These are phyloP conservation scores for Vitis rotundifolia DNA, from an alignment of 164 flowering plant genomes.

Conservation along the genomic window DNA sequence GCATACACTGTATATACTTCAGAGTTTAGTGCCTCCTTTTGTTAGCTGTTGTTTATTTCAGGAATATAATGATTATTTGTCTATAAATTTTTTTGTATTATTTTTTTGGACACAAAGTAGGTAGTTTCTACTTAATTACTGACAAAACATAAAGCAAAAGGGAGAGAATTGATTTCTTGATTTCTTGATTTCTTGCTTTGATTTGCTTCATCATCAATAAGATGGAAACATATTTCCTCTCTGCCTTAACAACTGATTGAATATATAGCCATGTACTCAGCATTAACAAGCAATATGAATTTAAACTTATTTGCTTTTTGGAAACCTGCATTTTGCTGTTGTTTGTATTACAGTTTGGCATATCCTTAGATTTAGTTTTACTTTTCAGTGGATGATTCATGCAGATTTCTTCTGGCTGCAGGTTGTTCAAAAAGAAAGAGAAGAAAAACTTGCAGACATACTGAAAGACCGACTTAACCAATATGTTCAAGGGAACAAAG, in stretches of 20 bases:
- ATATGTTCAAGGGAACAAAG: slow-evolving; percentile 82
- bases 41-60: not conserved
- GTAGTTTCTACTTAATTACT: no score
- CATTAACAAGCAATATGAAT: no score
- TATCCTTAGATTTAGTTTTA: not conserved
- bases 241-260: no score
- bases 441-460: slow-evolving; percentile 76
- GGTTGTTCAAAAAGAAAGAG: slow-evolving; percentile 93
- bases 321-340: not conserved
- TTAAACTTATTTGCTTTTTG: not conserved
- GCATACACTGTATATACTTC: no score
- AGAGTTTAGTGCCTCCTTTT: no score
- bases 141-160: no score
- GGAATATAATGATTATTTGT: not conserved
- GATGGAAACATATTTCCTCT: no score
- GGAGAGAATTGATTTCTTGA: no score
- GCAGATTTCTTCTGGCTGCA: slow-evolving; percentile 19
- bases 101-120: no score
- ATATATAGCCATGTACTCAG: no score
- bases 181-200: no score
- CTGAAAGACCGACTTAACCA: slow-evolving; percentile 71
- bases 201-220: no score
- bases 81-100: not conserved
- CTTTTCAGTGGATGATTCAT: not conserved
- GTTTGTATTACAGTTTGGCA: not conserved